These are phyloP conservation scores for Canariomyces notabilis DNA, from an alignment of 2,329 filamentous ascomycete genomes.

Conservation along the genomic window DNA sequence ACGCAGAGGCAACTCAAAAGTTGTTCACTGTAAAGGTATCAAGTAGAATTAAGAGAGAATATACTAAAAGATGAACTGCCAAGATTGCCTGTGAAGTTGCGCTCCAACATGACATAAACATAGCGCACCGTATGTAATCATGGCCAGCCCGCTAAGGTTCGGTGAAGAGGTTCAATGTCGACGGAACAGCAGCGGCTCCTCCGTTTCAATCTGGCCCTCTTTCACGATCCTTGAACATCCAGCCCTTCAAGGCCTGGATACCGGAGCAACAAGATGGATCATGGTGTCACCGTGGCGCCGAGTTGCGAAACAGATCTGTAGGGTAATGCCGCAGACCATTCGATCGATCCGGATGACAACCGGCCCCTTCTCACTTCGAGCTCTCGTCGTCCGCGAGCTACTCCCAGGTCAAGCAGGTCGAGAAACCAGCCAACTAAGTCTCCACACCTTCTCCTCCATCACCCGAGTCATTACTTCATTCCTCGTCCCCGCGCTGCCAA, in stretches of 20 bases:
- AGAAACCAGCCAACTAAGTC: slow-evolving; percentile 8
- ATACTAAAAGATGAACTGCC: slow-evolving; percentile 11
- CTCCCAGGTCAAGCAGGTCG: slow-evolving; percentile 13
- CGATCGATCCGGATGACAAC: slow-evolving; percentile 6
- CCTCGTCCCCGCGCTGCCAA: slow-evolving; percentile 14
- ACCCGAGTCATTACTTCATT: slow-evolving; percentile 20
- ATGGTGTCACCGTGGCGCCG: slow-evolving; percentile 2
- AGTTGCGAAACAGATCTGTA: slow-evolving; percentile 2
- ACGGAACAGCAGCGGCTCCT: slow-evolving; percentile 1
- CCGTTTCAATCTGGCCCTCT: not conserved
- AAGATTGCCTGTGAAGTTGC: not conserved
- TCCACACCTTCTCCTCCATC: not conserved
- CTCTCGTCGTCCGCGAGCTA: slow-evolving; percentile 1
- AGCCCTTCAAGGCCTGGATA: slow-evolving; percentile 5
- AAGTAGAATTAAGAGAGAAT: slow-evolving; percentile 19
- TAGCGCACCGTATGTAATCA: slow-evolving; percentile 7
- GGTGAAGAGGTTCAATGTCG: slow-evolving; percentile 5
- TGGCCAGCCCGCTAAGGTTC: slow-evolving; percentile 5
- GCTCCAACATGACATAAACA: slow-evolving; percentile 9
- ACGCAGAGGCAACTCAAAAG: not conserved
- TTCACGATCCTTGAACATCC: not conserved
- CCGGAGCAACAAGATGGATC: not conserved
- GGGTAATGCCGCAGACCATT: slow-evolving; percentile 16
- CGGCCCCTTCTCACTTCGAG: slow-evolving; percentile 5
- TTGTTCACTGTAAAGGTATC: slow-evolving; percentile 14